Conservation (phyloP, 1,284 basidiomycete species). For the Apiotrichum veenhuisii region DNA sequence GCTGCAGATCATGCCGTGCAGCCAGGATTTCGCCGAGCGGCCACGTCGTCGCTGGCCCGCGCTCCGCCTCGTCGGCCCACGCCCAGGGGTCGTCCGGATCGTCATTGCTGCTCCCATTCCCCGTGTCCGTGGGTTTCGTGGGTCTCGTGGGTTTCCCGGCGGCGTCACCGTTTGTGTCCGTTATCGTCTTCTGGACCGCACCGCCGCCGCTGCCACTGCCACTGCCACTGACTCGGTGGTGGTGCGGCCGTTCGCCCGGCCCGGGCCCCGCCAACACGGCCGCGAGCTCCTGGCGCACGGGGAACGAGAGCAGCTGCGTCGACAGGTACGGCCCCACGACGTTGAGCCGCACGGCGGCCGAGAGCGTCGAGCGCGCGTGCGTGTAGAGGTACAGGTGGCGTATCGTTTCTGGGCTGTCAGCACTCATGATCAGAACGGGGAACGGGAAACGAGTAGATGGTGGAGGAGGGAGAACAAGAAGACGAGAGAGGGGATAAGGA, state of each 20-base stretch:
- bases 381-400: slow-evolving; percentile 88
- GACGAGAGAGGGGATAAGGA: too few species aligned
- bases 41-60: slow-evolving; percentile 79
- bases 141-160: too few species aligned
- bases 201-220: not conserved
- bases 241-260: not conserved
- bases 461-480: too few species aligned
- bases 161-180: too few species aligned
- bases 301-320: slow-evolving; percentile 78
- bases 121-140: not conserved
- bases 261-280: slow-evolving; percentile 2
- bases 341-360: slow-evolving; percentile 87
- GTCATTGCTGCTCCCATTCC: not conserved
- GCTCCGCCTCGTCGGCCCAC: slow-evolving; percentile 38
- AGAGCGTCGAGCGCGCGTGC: slow-evolving; percentile 81
- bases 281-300: slow-evolving; percentile 56
- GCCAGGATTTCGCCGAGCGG: slow-evolving; percentile 92
- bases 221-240: not conserved
- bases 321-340: slow-evolving; percentile 87
- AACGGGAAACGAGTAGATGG: too few species aligned
- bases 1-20: slow-evolving; percentile 85
- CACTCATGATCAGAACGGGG: not conserved
- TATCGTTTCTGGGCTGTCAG: slow-evolving; percentile 58
- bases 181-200: not conserved
- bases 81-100: slow-evolving; percentile 32